These are phyloP conservation scores for Linum tenue DNA, from an alignment of 345 rosid species.

Conservation along the genomic window DNA sequence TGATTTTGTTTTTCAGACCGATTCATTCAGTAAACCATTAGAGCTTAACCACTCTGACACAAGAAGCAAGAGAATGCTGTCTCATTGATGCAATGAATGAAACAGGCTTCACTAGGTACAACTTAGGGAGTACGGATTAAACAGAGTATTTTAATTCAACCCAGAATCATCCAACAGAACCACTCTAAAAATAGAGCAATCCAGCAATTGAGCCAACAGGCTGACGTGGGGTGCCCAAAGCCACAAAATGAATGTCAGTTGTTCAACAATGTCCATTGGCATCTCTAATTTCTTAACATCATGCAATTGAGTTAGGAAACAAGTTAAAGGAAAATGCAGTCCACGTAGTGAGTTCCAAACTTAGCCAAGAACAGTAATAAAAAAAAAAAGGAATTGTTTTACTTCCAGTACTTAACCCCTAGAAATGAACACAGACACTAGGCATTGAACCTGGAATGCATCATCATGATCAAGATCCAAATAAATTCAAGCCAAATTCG, in stretches of 20 bases:
- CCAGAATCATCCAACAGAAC: background rate
- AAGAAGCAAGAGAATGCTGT: background rate
- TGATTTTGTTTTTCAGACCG: background rate
- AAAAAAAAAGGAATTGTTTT: no score
- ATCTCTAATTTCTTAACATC: background rate
- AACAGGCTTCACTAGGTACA: background rate
- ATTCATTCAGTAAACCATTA: background rate
- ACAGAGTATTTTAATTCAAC: no score
- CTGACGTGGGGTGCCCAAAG: background rate
- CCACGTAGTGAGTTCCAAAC: background rate
- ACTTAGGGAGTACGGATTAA: background rate
- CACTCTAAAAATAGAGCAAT: background rate
- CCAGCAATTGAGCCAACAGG: background rate
- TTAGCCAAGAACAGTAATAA: no score
- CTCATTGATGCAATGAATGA: background rate
- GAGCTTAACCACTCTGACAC: background rate
- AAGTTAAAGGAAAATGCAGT: background rate
- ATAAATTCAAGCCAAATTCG: background rate
- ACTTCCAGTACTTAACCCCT: no score
- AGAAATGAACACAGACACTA: no score
- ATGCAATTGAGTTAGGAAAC: background rate
- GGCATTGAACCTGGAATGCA: background rate
- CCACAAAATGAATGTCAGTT: background rate
- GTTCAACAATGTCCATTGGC: background rate
- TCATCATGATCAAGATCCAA: background rate